A percentile compares a stretch with the other conserved stretches of the same genome.
Conservation (phyloP, 2,329 filamentous ascomycete genomes). For the Blastomyces percursus region DNA sequence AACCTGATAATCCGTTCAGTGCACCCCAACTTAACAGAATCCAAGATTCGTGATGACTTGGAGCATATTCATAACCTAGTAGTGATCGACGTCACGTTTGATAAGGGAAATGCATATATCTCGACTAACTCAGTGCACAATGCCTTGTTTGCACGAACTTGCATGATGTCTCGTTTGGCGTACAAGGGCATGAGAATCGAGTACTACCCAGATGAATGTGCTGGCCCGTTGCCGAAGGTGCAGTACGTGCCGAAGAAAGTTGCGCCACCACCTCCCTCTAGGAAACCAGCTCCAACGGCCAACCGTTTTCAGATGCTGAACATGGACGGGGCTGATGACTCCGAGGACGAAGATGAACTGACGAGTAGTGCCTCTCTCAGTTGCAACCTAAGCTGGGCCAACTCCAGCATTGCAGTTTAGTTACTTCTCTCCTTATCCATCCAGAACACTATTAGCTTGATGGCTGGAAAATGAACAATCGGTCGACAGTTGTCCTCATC, state of each 20-base stretch:
- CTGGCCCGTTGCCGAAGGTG: constrained; percentile 41
- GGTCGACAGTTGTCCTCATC: not conserved
- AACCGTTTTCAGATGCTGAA: constrained; percentile 56
- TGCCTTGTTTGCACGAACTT: constrained; percentile 63
- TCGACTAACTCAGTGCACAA: constrained; percentile 67
- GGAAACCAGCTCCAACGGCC: constrained; percentile 29
- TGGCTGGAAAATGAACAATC: not conserved
- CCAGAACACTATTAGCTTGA: not conserved
- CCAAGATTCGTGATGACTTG: constrained; percentile 57
- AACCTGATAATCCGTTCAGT: constrained; percentile 60
- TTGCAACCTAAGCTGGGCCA: constrained; percentile 13
- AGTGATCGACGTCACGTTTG: constrained; percentile 55
- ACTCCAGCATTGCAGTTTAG: constrained; percentile 13
- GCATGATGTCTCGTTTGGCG: constrained; percentile 57
- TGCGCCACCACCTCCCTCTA: constrained; percentile 25
- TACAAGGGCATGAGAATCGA: constrained; percentile 63
- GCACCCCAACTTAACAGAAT: constrained; percentile 49
- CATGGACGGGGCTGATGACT: constrained; percentile 37
- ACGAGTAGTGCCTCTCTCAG: constrained; percentile 12
- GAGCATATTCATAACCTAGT: constrained; percentile 73
- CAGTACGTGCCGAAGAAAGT: constrained; percentile 23
- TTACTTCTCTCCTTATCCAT: not conserved
- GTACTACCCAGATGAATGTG: constrained; percentile 64
- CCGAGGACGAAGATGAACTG: constrained; percentile 21
- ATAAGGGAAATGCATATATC: constrained; percentile 51